Conservation (phyloP, 1,139 yeast species). For the Blastobotrys indianensis region DNA sequence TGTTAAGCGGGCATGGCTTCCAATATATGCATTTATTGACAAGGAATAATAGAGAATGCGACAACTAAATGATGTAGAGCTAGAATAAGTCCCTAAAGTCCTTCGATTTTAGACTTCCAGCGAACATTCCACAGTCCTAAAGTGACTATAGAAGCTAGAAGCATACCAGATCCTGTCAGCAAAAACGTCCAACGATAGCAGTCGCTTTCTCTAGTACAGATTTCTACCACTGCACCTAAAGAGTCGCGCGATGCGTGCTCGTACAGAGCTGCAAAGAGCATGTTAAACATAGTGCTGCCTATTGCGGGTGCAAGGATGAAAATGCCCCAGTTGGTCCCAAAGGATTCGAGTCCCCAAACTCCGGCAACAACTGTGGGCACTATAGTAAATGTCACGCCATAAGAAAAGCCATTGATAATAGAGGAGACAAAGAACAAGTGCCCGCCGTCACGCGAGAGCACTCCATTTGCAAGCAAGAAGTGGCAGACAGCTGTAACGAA, state of each 20-base stretch:
- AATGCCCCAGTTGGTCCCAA: constrained; percentile 93
- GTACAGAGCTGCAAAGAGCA: constrained; percentile 61
- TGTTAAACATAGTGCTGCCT: constrained; percentile 68
- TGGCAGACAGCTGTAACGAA: constrained; percentile 25
- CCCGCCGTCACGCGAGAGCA: constrained; percentile 35
- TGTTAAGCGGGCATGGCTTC: too few species aligned
- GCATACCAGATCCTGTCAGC: constrained; percentile 21
- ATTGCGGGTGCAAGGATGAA: constrained; percentile 89
- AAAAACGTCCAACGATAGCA: constrained; percentile 26
- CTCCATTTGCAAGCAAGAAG: constrained; percentile 29
- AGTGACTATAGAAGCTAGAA: constrained; percentile 17
- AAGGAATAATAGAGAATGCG: too few species aligned
- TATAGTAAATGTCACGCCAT: constrained; percentile 81
- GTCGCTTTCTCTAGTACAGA: constrained; percentile 19
- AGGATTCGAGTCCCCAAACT: constrained; percentile 83
- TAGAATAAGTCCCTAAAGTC: background rate
- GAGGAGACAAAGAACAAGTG: constrained; percentile 40
- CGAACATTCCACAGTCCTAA: constrained; percentile 10
- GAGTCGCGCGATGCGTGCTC: constrained; percentile 35
- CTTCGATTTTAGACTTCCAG: constrained; percentile 8
- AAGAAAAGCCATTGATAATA: constrained; percentile 58
- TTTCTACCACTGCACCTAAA: constrained; percentile 5
- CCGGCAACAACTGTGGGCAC: constrained; percentile 78
- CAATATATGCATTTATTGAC: too few species aligned
- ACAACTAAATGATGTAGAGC: background rate